phyloP scores from a whole-genome alignment of 2,329 filamentous ascomycete genomes.

The Westerdykella aurantiaca region DNA sequence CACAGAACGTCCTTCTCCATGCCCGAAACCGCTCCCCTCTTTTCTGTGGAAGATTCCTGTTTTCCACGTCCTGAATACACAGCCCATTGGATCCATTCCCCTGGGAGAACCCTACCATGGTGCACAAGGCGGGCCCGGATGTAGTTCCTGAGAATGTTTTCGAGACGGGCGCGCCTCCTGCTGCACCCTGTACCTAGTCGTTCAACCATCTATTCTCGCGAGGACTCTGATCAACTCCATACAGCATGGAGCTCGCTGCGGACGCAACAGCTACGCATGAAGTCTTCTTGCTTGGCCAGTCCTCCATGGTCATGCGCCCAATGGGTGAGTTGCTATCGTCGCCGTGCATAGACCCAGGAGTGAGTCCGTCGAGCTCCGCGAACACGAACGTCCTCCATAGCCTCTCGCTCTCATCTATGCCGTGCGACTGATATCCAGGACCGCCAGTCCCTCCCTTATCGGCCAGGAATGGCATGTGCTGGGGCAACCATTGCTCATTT shows the following conservation, averaged over 20 bases:
- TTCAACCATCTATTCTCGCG: constrained; percentile 14
- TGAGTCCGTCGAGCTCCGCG: constrained; percentile 12
- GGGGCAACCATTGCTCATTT: constrained; percentile 1
- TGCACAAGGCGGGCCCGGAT: too few species aligned
- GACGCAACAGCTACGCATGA: constrained; percentile 16
- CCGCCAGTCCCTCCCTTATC: neutral
- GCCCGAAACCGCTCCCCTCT: constrained; percentile 10
- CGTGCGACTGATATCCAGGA: neutral
- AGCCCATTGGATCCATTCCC: too few species aligned
- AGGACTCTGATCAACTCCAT: constrained; percentile 6
- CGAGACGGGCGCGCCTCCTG: constrained; percentile 11
- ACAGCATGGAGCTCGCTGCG: neutral
- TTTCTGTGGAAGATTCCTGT: neutral
- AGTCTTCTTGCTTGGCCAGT: constrained; percentile 9
- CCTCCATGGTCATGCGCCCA: neutral
- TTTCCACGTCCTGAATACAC: too few species aligned
- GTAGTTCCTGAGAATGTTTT: constrained; percentile 7
- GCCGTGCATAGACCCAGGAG: constrained; percentile 5
- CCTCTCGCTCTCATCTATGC: constrained; percentile 15
- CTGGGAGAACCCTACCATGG: too few species aligned
- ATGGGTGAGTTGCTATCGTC: constrained; percentile 1
- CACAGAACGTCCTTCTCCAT: constrained; percentile 10
- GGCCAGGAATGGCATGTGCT: too few species aligned
- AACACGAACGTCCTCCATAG: constrained; percentile 33
- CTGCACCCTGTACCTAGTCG: constrained; percentile 18